Conservation (phyloP, 139 green algal species). For the Asterochloris erici region DNA sequence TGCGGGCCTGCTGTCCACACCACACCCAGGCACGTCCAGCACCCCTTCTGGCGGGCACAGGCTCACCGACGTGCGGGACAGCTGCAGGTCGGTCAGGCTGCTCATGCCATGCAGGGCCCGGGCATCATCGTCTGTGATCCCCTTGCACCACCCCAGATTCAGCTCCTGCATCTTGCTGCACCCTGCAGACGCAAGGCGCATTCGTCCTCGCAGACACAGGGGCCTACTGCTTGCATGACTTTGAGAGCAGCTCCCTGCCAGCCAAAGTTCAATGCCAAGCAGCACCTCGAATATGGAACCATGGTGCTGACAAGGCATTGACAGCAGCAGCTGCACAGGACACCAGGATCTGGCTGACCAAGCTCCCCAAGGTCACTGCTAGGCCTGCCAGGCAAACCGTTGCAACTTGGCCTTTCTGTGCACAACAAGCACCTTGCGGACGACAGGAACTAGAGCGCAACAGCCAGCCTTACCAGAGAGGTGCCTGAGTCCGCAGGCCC, state of each 20-base stretch:
- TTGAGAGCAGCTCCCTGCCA: too few relatives aligned
- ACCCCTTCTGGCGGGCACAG: background rate
- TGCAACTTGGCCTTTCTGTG: background rate
- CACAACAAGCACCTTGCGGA: too few relatives aligned
- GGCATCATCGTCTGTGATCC: constrained; percentile 26
- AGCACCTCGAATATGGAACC: background rate
- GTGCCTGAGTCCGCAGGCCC: constrained; percentile 8
- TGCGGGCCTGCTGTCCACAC: too few relatives aligned
- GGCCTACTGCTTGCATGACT: background rate
- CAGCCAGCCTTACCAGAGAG: background rate
- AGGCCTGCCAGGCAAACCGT: background rate
- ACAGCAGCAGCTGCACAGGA: too few relatives aligned
- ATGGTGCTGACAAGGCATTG: background rate
- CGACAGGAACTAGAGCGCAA: background rate
- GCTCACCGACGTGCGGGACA: constrained; percentile 30
- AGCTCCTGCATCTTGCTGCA: constrained; percentile 20
- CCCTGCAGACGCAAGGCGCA: background rate
- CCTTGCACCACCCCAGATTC: constrained; percentile 44
- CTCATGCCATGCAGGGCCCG: constrained; percentile 21
- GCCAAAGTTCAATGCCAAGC: too few relatives aligned
- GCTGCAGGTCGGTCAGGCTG: constrained; percentile 22
- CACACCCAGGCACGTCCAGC: too few relatives aligned
- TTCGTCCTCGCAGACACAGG: background rate
- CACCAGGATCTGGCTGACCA: too few relatives aligned
- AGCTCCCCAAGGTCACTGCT: background rate